Conservation (phyloP, 1,284 basidiomycete genomes). For the Pseudozyma tsukubaensis region DNA sequence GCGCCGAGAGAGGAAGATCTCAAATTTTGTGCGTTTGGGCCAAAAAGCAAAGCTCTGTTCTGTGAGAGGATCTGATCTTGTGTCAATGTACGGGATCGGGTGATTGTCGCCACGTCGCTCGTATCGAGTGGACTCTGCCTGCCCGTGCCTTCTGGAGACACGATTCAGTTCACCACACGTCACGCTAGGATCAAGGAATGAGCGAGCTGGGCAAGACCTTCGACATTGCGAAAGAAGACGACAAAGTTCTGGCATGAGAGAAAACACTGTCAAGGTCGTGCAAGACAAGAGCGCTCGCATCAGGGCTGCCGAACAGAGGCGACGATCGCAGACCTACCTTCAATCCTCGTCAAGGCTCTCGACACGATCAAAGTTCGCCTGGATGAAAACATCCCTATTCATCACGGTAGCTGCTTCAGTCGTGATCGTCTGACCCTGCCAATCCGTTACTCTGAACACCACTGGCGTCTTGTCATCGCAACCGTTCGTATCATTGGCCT, state of each 20-base stretch:
- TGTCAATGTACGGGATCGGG: background rate
- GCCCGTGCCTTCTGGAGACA: background rate
- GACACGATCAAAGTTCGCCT: constrained; percentile 37
- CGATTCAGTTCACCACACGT: too few relatives aligned
- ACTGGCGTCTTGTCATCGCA: constrained; percentile 4
- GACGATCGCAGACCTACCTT: background rate
- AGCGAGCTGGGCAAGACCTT: too few relatives aligned
- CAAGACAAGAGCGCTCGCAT: background rate
- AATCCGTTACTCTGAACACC: constrained; percentile 40
- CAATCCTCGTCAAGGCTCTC: background rate
- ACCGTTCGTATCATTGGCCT: background rate
- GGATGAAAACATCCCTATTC: constrained; percentile 23
- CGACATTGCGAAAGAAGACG: too few relatives aligned
- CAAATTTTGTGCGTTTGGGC: too few relatives aligned
- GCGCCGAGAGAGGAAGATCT: too few relatives aligned
- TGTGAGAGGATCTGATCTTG: too few relatives aligned
- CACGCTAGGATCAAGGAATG: too few relatives aligned
- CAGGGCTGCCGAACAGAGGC: background rate
- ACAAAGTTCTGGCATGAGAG: background rate
- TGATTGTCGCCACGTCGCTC: background rate
- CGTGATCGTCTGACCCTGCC: constrained; percentile 46
- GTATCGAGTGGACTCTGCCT: background rate
- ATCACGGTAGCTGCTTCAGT: constrained; percentile 25
- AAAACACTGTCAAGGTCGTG: background rate
- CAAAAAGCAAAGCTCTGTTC: too few relatives aligned